Base-by-base conservation (phyloP, 2,329 filamentous ascomycete genomes). In the Fonsecaea erecta region DNA sequence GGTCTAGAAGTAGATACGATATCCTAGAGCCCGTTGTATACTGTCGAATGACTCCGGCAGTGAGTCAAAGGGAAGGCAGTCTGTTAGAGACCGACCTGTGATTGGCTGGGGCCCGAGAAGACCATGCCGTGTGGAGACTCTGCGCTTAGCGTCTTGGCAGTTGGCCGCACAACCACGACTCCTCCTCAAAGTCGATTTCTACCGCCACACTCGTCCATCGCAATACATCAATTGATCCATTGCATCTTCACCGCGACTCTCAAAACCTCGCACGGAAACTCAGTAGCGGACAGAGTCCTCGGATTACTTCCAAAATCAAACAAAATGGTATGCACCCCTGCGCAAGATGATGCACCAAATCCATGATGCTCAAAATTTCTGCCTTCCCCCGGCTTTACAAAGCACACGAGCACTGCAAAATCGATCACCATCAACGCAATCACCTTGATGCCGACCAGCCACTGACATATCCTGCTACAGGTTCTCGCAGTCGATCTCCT, bases 401-500 rank as follows among this genome's bases (percentile, higher is more conserved):
- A 66, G 67, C 71, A 70, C 71, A 72, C 70, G 64, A 74, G 56
- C 70, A 71, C 60, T 48, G 51, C 55, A 52, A 67, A 65, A 52
- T 68, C 43, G 60, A 71, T 56, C 63, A 68, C 57, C 54, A 52
- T 62, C 62, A 67, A 64, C 64, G 59, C 53, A 46, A 63, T 56
- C 60, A 43, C 56, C 62, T 65, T 60, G 53, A 58, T 62, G 60
- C 34, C 34, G 11, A 59, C 26, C 7, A 61, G 26, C 52, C 59
- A 51, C 61, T 70, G 63, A 68, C 64, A 59, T 51, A 51, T 74
- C 74, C 69, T 69, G 66, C 53, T 69, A 74, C 80, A 98, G 95
- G 94, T 98, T 96, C 93, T 99, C 90, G 95, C 95, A 84, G 92
- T 98, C 88, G 95, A 99, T 88, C 93, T 99, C 79, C 90, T 99